Conservation (phyloP, 495 filamentous ascomycete genomes). For the Elasticomyces elasticus region DNA sequence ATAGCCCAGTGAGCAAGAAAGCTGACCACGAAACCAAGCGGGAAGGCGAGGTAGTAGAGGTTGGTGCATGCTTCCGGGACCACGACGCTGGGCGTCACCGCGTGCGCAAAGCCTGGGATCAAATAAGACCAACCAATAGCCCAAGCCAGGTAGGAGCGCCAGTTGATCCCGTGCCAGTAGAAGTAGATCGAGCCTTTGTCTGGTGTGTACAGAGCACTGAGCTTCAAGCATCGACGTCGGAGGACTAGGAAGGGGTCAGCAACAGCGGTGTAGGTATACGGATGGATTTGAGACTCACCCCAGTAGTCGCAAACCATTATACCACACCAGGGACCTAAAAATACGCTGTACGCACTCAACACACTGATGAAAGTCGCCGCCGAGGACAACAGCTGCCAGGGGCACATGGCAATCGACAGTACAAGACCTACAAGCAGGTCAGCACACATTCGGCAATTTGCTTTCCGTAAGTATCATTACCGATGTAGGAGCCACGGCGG, state of each 20-base stretch:
- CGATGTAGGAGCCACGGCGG: slow-evolving; percentile 50
- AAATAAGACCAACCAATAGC: slow-evolving; percentile 5
- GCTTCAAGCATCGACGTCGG: slow-evolving; percentile 2
- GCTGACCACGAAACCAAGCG: slow-evolving; percentile 9
- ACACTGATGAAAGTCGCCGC: slow-evolving; percentile 51
- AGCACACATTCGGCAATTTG: too few relatives aligned
- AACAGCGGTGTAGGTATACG: too few relatives aligned
- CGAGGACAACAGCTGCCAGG: slow-evolving; percentile 53
- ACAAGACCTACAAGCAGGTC: too few relatives aligned
- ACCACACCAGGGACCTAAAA: slow-evolving; percentile 58
- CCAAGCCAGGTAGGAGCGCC: slow-evolving; percentile 6
- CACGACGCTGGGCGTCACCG: slow-evolving; percentile 3
- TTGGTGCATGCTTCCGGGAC: slow-evolving; percentile 9
- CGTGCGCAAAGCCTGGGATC: slow-evolving; percentile 9
- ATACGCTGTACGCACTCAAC: slow-evolving; percentile 48
- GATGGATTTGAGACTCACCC: too few relatives aligned
- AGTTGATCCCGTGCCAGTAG: slow-evolving; percentile 10
- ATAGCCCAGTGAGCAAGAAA: slow-evolving; percentile 13
- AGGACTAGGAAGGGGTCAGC: too few relatives aligned
- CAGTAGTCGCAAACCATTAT: slow-evolving; percentile 10
- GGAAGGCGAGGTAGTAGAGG: slow-evolving; percentile 8
- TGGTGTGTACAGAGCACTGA: slow-evolving; percentile 6
- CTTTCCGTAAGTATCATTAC: too few relatives aligned
- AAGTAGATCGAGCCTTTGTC: slow-evolving; percentile 3
- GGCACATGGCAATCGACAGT: slow-evolving; percentile 46